Evolutionary conservation across 345 rosid species (phyloP), one percentile per base, ranked within the genome.

Genomic region (Anacardium occidentale): DNA sequence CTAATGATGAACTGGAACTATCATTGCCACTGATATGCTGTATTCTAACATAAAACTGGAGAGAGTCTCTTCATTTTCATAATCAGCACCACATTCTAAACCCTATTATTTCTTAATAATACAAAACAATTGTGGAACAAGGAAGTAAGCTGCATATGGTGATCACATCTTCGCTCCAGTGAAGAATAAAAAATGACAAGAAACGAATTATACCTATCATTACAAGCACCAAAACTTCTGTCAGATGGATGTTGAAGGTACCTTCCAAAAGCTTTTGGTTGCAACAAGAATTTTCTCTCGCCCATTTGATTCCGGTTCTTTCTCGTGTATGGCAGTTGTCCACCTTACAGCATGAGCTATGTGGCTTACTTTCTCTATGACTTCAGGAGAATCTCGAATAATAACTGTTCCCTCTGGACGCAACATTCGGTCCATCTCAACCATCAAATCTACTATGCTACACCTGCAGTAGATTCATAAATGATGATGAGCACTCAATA

Each of bases 381-480:
- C 90, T 76, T 95, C 98, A 2, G 96, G 96, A 29, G 89, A 77
- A 76, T 91, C 98, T 47, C 91, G 85, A 59, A 95, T 83, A 67
- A 95, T 62, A 55, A 92, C 96, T 1, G 83, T 89, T 59, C 97
- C 99, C 73, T 85, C 89, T 13, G 98, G 97, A 58, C 97, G 98
- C 82, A 95, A 64, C 62, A 92, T 91, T 34, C 99, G 76, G 66
- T 95, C 99, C 86, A 95, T 89, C 85, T 95, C 99, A 58, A 92
- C 92, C 88, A 95, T 84, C 60, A 95, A 64, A 82, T 92, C 97
- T 66, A 89, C 96, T 50, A 95, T 85, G 80, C 80, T 84, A 85
- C 98, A 95, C 83, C 98, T 94, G 89, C 78, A 80, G 34, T 25
- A 69, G 20, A 37, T 53, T 47, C 50, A 66, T 20, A 72, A 60